phyloP scores from a whole-genome alignment of 2,329 filamentous ascomycete species.

The Phaeosphaeriaceae sp. region DNA sequence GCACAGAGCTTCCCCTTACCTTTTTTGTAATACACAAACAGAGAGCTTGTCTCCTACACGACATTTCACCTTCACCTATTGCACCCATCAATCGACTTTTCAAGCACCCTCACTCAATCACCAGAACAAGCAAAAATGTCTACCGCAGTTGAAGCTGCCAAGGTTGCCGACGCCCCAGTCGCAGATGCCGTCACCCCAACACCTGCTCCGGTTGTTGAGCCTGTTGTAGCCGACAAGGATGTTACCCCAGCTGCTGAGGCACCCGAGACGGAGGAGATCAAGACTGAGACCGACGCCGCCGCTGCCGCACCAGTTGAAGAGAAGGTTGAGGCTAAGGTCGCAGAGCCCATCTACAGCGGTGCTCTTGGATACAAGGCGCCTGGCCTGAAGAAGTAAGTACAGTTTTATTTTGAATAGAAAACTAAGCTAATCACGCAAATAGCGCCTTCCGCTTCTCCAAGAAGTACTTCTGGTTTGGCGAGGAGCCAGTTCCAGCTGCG shows the following conservation, averaged over 20 bases:
- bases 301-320: slow-evolving; percentile 37
- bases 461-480: slow-evolving; percentile 77
- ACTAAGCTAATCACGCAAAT: slow-evolving; percentile 17
- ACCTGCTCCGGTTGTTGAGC: slow-evolving; percentile 44
- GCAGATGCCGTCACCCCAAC: slow-evolving; percentile 44
- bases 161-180: slow-evolving; percentile 63
- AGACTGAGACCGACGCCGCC: slow-evolving; percentile 39
- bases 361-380: slow-evolving; percentile 88
- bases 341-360: slow-evolving; percentile 79
- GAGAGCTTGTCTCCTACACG: slow-evolving; percentile 30
- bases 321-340: slow-evolving; percentile 55
- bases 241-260: slow-evolving; percentile 51
- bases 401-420: not conserved
- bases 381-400: slow-evolving; percentile 84
- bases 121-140: slow-evolving; percentile 58
- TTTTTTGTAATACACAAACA: slow-evolving; percentile 44
- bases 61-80: slow-evolving; percentile 21
- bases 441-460: slow-evolving; percentile 91
- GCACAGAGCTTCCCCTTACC: slow-evolving; percentile 40
- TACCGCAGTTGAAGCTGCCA: slow-evolving; percentile 75
- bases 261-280: slow-evolving; percentile 51
- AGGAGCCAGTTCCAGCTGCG: slow-evolving; percentile 74
- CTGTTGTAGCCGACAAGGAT: slow-evolving; percentile 40
- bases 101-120: slow-evolving; percentile 3
- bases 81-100: not conserved